phyloP scores from a whole-genome alignment of 2,329 filamentous ascomycete species.

The Neonectria ditissima region DNA sequence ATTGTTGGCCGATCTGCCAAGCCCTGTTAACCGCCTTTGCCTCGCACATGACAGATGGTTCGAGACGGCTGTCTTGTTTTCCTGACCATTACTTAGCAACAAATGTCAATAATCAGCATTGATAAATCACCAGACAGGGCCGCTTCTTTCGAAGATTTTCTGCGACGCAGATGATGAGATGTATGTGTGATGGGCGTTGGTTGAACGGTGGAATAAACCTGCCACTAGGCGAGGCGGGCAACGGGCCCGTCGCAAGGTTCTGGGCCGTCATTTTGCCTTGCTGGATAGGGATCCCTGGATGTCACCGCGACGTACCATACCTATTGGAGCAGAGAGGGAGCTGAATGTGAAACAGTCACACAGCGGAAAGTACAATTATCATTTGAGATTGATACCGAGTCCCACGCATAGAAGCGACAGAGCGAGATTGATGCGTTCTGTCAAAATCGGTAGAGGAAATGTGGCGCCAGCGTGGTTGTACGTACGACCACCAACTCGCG shows the following conservation, averaged over 20 bases:
- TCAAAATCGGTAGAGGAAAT: neutral
- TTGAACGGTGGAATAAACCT: constrained; percentile 26
- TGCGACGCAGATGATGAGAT: neutral
- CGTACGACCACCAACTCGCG: neutral
- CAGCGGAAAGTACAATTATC: constrained; percentile 9
- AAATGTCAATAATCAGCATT: neutral
- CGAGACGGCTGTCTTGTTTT: neutral
- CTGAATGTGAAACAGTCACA: constrained; percentile 42
- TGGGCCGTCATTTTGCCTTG: constrained; percentile 24
- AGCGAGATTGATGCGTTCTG: constrained; percentile 1
- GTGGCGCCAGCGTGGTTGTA: neutral
- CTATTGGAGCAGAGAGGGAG: constrained; percentile 14
- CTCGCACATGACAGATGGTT: neutral
- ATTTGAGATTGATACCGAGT: constrained; percentile 17
- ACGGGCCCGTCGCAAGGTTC: constrained; percentile 36
- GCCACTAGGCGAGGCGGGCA: constrained; percentile 41
- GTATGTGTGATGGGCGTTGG: constrained; percentile 12
- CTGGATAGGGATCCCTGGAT: constrained; percentile 27
- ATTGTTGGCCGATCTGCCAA: constrained; percentile 11
- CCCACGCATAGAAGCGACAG: neutral
- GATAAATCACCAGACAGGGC: neutral
- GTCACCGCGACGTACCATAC: constrained; percentile 29
- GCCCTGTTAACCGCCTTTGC: neutral
- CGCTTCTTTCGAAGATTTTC: neutral
- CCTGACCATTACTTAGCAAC: neutral